phyloP scores from a whole-genome alignment of 768 basidiomycete genomes.

The Collybia mongolica region DNA sequence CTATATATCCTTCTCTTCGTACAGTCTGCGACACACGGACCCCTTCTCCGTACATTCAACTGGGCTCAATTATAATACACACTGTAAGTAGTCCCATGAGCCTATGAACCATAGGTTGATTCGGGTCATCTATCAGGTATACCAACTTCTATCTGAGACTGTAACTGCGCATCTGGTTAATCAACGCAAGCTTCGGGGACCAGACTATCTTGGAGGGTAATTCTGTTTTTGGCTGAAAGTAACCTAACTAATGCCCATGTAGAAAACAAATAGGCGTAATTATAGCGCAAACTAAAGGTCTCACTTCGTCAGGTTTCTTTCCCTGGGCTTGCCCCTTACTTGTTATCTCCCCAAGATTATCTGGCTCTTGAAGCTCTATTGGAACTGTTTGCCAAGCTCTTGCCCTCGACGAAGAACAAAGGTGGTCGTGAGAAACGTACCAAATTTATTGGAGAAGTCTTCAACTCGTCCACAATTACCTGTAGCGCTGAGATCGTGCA shows the following conservation, averaged over 20 bases:
- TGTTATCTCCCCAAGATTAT: slow-evolving; percentile 33
- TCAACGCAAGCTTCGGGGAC: slow-evolving; percentile 43
- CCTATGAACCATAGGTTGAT: background rate
- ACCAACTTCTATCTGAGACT: slow-evolving; percentile 49
- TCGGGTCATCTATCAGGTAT: slow-evolving; percentile 38
- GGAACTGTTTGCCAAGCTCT: slow-evolving; percentile 52
- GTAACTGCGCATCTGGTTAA: slow-evolving; percentile 39
- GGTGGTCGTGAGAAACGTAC: slow-evolving; percentile 33
- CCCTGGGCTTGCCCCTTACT: background rate
- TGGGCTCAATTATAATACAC: slow-evolving; percentile 19
- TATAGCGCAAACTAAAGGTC: slow-evolving; percentile 49
- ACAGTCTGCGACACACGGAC: slow-evolving; percentile 14
- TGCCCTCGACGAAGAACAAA: slow-evolving; percentile 43
- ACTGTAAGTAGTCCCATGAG: slow-evolving; percentile 14
- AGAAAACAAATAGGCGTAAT: slow-evolving; percentile 48
- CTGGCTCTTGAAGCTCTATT: slow-evolving; percentile 56
- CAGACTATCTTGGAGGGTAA: slow-evolving; percentile 48
- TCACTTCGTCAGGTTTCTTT: background rate
- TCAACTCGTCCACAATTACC: slow-evolving; percentile 36
- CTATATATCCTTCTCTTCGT: slow-evolving; percentile 21
- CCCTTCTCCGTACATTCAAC: background rate
- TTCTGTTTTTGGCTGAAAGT: background rate
- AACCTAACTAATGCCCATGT: background rate
- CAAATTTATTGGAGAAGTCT: slow-evolving; percentile 51
- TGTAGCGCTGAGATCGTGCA: slow-evolving; percentile 35